phyloP scores from a whole-genome alignment of 768 basidiomycete genomes.

The Lactifluus piperatus region DNA sequence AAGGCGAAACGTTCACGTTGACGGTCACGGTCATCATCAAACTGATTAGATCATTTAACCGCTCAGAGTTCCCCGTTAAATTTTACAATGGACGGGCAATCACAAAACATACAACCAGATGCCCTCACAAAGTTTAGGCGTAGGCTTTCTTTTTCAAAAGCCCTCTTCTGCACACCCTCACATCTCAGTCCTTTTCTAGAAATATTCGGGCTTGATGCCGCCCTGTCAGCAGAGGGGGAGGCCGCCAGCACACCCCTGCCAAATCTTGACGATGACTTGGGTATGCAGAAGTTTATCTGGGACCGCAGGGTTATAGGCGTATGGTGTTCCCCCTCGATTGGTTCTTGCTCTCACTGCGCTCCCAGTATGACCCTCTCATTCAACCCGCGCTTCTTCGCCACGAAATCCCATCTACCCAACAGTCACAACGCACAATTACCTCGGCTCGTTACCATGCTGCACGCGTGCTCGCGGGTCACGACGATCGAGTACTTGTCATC shows the following conservation, averaged over 20 bases:
- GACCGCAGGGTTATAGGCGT: slow-evolving; percentile 72
- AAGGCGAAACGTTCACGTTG: slow-evolving; percentile 29
- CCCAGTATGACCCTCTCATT: slow-evolving; percentile 94
- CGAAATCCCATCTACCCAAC: too few species aligned
- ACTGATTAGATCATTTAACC: too few species aligned
- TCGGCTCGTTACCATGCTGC: too few species aligned
- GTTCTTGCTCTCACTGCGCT: too few species aligned
- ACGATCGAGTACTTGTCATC: slow-evolving; percentile 81
- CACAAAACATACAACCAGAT: background rate
- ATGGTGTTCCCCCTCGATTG: slow-evolving; percentile 25
- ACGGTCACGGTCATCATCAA: slow-evolving; percentile 9
- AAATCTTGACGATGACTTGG: slow-evolving; percentile 53
- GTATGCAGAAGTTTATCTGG: too few species aligned
- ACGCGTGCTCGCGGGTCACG: slow-evolving; percentile 75
- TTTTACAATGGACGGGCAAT: slow-evolving; percentile 1
- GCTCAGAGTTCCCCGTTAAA: background rate
- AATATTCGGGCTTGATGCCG: background rate
- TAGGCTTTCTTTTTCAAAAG: background rate
- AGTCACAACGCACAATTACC: too few species aligned
- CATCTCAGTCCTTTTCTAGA: background rate
- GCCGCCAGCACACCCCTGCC: slow-evolving; percentile 52
- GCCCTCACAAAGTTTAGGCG: slow-evolving; percentile 6
- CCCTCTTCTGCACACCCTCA: background rate
- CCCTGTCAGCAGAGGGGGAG: background rate
- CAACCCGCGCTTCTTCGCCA: too few species aligned